Evolutionary conservation across 768 basidiomycete species (phyloP).

Genomic region (Jaapia argillacea): DNA sequence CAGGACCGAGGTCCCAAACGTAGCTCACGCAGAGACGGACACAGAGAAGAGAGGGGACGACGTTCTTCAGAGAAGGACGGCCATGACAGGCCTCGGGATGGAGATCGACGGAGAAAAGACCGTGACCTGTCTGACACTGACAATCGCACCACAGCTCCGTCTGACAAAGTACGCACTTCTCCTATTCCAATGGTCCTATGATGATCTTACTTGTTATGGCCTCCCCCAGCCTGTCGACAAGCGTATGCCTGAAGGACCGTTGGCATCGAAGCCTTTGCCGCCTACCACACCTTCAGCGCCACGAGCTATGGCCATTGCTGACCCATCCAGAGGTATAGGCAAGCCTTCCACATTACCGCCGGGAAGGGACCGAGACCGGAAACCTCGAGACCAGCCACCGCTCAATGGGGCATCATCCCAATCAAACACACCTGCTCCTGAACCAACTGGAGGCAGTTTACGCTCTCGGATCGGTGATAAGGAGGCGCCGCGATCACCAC

Average conservation of each 20-base stretch:
- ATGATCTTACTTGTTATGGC: too few relatives aligned
- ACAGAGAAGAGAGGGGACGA: conserved; percentile 65
- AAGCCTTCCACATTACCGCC: too few relatives aligned
- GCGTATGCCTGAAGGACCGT: conserved; percentile 41
- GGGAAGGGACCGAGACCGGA: too few relatives aligned
- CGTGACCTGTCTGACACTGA: conserved; percentile 47
- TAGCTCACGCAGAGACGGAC: conserved; percentile 67
- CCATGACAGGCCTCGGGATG: conserved; percentile 57
- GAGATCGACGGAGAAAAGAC: conserved; percentile 57
- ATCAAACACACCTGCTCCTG: not conserved
- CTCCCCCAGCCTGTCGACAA: conserved; percentile 49
- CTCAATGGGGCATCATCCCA: too few relatives aligned
- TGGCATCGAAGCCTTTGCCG: conserved; percentile 35
- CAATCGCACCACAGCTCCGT: conserved; percentile 30
- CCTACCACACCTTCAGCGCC: conserved; percentile 60
- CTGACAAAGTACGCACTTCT: not conserved
- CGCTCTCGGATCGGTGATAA: conserved; percentile 56
- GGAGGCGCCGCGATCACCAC: conserved; percentile 30
- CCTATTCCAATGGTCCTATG: conserved; percentile 4
- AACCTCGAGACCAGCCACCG: too few relatives aligned
- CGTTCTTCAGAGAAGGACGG: conserved; percentile 59
- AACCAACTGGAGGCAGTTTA: conserved; percentile 24
- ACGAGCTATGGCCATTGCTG: conserved; percentile 53
- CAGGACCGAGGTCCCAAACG: conserved; percentile 71
- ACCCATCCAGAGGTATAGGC: conserved; percentile 26